Conservation (phyloP, 345 rosid genomes). For the Erucastrum elatum region DNA sequence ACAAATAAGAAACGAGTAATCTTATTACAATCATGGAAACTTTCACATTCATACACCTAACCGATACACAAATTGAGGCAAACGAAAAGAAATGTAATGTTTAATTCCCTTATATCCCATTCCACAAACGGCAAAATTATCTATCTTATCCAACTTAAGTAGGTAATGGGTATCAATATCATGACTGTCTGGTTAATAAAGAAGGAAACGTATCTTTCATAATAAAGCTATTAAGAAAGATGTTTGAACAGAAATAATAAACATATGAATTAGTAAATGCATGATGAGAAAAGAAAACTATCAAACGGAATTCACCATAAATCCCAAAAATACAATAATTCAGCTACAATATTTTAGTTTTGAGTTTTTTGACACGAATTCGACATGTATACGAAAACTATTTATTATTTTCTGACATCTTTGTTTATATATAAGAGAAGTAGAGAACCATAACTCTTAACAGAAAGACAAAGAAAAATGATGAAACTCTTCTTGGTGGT, state of each 20-base stretch:
- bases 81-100: background rate
- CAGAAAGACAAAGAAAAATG: background rate
- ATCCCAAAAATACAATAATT: constrained; percentile 7
- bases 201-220: constrained; percentile 4
- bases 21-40: background rate
- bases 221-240: background rate
- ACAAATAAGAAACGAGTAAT: background rate
- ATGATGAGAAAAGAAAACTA: background rate
- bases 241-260: background rate
- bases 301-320: background rate
- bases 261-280: background rate
- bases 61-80: background rate
- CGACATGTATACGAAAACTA: constrained; percentile 19
- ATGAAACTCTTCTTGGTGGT: constrained; percentile 29
- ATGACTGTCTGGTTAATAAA: background rate
- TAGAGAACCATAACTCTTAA: background rate
- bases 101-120: background rate
- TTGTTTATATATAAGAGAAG: background rate
- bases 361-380: background rate
- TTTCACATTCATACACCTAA: background rate
- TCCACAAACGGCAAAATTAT: background rate
- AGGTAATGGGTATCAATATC: background rate
- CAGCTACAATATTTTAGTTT: background rate
- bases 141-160: background rate
- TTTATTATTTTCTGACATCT: constrained; percentile 24